Conservation (phyloP, 2,329 filamentous ascomycete genomes). For the Beauveria australis region DNA sequence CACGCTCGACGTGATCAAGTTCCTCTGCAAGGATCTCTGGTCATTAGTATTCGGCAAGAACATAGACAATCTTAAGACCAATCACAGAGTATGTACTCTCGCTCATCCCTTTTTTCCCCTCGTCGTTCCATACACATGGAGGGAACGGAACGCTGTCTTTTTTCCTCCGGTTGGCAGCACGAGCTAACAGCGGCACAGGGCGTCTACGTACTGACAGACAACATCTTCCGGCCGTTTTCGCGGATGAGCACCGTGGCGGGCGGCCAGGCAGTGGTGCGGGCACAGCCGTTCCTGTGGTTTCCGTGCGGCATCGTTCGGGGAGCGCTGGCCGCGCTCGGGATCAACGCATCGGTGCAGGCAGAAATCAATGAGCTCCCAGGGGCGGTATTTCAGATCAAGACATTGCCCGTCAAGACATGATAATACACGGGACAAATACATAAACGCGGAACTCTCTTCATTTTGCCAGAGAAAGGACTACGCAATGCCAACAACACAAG, state of each 20-base stretch:
- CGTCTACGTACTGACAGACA: slow-evolving; percentile 93
- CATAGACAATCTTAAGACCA: slow-evolving; percentile 97
- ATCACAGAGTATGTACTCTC: slow-evolving; percentile 61
- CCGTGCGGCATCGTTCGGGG: slow-evolving; percentile 89
- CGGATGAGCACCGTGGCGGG: slow-evolving; percentile 80
- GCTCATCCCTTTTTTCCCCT: no score
- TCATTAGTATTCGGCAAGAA: slow-evolving; percentile 91
- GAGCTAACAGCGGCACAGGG: slow-evolving; percentile 42
- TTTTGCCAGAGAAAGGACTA: not conserved
- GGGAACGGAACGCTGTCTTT: no score
- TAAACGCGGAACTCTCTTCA: slow-evolving; percentile 2
- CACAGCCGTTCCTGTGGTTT: slow-evolving; percentile 91
- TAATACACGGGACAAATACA: not conserved
- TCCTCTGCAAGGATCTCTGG: slow-evolving; percentile 98
- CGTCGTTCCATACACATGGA: no score
- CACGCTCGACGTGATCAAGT: slow-evolving; percentile 93
- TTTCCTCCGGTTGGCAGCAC: not conserved
- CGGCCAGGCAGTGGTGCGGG: slow-evolving; percentile 62
- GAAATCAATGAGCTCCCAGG: slow-evolving; percentile 80
- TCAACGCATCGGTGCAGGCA: slow-evolving; percentile 83
- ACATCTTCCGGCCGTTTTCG: slow-evolving; percentile 77
- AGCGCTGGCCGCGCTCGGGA: slow-evolving; percentile 84
- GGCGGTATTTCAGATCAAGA: slow-evolving; percentile 95
- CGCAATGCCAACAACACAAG: not conserved
- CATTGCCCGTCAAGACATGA: slow-evolving; percentile 57